phyloP scores from a whole-genome alignment of 2,329 filamentous ascomycete species.

The Cytospora chrysosperma region DNA sequence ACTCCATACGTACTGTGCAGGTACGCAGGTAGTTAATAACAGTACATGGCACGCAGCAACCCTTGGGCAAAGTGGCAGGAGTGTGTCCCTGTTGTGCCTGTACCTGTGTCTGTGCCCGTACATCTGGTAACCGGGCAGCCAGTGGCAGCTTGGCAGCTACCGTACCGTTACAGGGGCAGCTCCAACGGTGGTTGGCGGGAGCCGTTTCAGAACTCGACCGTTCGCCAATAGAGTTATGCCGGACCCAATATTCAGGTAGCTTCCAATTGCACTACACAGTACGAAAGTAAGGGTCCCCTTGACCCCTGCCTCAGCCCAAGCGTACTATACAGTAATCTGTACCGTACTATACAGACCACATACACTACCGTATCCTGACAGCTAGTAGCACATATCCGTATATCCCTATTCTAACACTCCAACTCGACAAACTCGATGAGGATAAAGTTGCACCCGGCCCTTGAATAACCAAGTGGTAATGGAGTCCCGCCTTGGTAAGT shows the following conservation, averaged over 20 bases:
- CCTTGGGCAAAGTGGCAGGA: not conserved
- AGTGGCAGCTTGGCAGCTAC: not conserved
- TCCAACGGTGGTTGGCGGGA: not conserved
- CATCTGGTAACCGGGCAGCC: not conserved
- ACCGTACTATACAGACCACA: not conserved
- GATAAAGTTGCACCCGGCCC: not conserved
- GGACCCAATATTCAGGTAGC: not conserved
- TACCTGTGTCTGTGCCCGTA: no score
- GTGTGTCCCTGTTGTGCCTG: not conserved
- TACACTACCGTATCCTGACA: not conserved
- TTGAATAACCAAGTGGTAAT: not conserved
- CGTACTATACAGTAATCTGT: no score
- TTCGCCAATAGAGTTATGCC: not conserved
- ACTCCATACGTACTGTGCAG: not conserved
- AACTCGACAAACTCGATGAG: not conserved
- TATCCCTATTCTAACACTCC: not conserved
- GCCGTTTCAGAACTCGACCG: not conserved
- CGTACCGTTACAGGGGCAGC: not conserved
- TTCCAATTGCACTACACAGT: not conserved
- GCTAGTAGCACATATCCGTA: not conserved
- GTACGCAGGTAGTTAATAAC: not conserved
- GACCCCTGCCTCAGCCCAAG: not conserved
- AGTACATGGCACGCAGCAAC: not conserved
- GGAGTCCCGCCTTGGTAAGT: not conserved
- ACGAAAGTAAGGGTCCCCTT: not conserved